Evolutionary conservation across 2,329 filamentous ascomycete species (phyloP).

Genomic region (Raffaelea ambrosiae): DNA sequence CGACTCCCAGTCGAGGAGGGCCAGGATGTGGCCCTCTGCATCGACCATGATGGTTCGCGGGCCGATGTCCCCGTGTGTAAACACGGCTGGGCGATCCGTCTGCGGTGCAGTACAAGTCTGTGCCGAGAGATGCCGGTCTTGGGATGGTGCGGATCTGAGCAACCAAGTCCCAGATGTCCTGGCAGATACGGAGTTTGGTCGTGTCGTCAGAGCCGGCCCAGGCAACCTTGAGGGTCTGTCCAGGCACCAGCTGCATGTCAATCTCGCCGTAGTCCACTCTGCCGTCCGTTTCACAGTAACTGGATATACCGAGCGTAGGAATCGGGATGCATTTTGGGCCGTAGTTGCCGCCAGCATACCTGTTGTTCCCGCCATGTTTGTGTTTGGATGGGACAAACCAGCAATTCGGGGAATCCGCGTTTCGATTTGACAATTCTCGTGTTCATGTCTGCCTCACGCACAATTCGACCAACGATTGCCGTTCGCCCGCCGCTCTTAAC

Average conservation of each 20-base stretch:
- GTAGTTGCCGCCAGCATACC: neutral
- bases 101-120: constrained; percentile 1
- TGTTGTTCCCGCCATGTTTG: too few species aligned
- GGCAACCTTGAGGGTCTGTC: neutral
- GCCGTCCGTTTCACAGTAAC: neutral
- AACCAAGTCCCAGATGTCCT: neutral
- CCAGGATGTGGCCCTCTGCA: constrained; percentile 9
- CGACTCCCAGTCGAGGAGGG: constrained; percentile 12
- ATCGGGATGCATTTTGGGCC: constrained; percentile 2
- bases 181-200: constrained; percentile 1
- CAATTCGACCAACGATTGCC: too few species aligned
- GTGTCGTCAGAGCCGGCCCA: constrained; percentile 3
- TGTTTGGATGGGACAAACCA: too few species aligned
- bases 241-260: neutral
- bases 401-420: too few species aligned
- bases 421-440: too few species aligned
- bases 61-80: constrained; percentile 13
- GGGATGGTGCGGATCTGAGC: constrained; percentile 1
- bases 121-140: neutral
- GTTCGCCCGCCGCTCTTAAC: too few species aligned
- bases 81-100: constrained; percentile 8
- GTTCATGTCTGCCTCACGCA: too few species aligned
- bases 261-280: neutral
- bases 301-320: neutral
- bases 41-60: constrained; percentile 14